These are phyloP conservation scores for Globomyces pollinis-pini DNA, from an alignment of 192 early-diverging fungal genomes.

Conservation along the genomic window DNA sequence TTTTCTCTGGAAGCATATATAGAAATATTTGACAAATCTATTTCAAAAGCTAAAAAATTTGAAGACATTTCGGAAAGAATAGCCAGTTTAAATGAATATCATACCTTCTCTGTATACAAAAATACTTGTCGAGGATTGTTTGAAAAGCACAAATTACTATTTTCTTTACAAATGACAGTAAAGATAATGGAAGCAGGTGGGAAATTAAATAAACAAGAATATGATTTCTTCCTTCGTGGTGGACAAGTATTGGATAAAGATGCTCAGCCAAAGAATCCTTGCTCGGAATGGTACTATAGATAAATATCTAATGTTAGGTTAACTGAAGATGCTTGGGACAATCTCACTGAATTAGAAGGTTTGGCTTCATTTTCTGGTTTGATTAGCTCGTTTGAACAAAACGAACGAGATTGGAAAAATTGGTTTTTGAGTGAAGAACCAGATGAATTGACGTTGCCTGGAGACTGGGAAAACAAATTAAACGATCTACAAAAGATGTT, in stretches of 20 bases:
- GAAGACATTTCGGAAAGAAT: conserved; percentile 49
- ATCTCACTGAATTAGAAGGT: conserved; percentile 48
- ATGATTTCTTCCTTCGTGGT: conserved; percentile 53
- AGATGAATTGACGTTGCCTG: conserved; percentile 43
- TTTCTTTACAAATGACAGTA: conserved; percentile 57
- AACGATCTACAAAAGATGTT: conserved; percentile 57
- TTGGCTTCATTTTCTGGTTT: conserved; percentile 41
- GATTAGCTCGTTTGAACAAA: conserved; percentile 52
- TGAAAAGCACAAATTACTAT: conserved; percentile 52
- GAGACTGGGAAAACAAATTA: conserved; percentile 59
- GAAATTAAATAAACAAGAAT: conserved; percentile 50
- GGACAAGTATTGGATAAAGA: conserved; percentile 55
- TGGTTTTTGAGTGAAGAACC: conserved; percentile 57
- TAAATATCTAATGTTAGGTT: conserved; percentile 37
- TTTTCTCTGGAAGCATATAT: conserved; percentile 56
- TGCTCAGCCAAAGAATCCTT: conserved; percentile 44
- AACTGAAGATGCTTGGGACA: conserved; percentile 50
- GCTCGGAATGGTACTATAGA: conserved; percentile 46
- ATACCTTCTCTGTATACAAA: conserved; percentile 56
- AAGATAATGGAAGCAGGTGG: conserved; percentile 51
- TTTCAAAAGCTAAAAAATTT: conserved; percentile 45
- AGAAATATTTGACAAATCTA: conserved; percentile 55
- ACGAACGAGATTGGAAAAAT: conserved; percentile 50
- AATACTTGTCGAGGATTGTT: conserved; percentile 56
- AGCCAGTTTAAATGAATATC: conserved; percentile 48